Evolutionary conservation across 1,284 basidiomycete genomes (phyloP).

Genomic region (Papiliotrema laurentii): DNA sequence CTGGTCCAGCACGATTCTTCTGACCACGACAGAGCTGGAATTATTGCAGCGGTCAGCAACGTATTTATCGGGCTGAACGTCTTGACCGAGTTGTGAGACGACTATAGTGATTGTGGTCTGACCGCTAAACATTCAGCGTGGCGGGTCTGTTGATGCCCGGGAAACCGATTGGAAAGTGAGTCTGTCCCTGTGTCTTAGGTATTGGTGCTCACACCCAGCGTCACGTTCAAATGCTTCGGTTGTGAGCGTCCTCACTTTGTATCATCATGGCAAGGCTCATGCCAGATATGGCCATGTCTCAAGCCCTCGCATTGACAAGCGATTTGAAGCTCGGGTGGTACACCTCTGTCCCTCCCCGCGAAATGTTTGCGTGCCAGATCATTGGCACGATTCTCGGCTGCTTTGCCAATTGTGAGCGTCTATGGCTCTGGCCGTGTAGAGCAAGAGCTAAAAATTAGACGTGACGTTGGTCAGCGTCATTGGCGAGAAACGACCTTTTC

Average conservation of each 20-base stretch:
- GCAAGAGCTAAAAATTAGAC: constrained; percentile 30
- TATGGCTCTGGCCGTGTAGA: background rate
- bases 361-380: constrained; percentile 54
- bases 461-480: constrained; percentile 49
- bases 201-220: constrained; percentile 19
- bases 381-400: constrained; percentile 51
- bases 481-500: constrained; percentile 37
- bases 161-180: constrained; percentile 51
- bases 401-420: constrained; percentile 45
- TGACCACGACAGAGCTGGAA: constrained; percentile 29
- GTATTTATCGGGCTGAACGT: constrained; percentile 51
- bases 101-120: background rate
- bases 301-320: constrained; percentile 47
- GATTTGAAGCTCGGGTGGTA: constrained; percentile 53
- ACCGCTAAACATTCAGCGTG: constrained; percentile 29
- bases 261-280: background rate
- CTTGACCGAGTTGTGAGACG: constrained; percentile 50
- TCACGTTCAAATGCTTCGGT: constrained; percentile 48
- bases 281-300: constrained; percentile 50
- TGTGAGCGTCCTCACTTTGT: constrained; percentile 29
- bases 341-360: constrained; percentile 42
- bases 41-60: constrained; percentile 52
- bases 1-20: background rate
- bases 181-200: background rate
- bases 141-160: constrained; percentile 53